phyloP scores from a whole-genome alignment of 1,139 yeast species.

The Diutina mesorugosa region DNA sequence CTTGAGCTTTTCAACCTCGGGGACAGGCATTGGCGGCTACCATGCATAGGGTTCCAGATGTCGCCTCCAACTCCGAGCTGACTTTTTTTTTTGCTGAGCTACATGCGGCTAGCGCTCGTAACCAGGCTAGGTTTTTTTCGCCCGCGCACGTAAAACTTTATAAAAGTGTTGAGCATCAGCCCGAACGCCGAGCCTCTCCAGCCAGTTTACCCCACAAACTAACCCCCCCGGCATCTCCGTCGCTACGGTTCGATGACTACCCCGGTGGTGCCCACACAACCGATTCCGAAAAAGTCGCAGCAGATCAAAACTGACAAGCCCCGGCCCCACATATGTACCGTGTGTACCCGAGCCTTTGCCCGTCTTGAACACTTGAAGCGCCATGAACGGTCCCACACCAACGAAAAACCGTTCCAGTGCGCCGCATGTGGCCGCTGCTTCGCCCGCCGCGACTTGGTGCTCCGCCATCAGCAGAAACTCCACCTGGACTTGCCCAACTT shows the following conservation, averaged over 20 bases:
- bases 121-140: neutral
- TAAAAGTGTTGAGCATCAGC: neutral
- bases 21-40: neutral
- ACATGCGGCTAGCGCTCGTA: neutral
- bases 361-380: slow-evolving; percentile 20
- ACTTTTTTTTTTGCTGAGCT: neutral
- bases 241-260: neutral
- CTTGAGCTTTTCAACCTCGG: neutral
- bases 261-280: slow-evolving; percentile 25
- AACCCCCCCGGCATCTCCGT: neutral
- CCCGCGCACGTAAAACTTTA: neutral
- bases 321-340: slow-evolving; percentile 17
- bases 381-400: slow-evolving; percentile 21
- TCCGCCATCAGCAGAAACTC: slow-evolving; percentile 34
- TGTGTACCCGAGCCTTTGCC: slow-evolving; percentile 21
- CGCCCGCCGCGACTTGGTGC: slow-evolving; percentile 34
- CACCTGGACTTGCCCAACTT: slow-evolving; percentile 8
- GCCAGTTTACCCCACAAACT: neutral
- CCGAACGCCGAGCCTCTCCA: neutral
- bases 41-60: neutral
- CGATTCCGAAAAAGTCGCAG: slow-evolving; percentile 79
- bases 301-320: slow-evolving; percentile 60
- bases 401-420: slow-evolving; percentile 28
- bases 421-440: slow-evolving; percentile 39
- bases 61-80: neutral